Evolutionary conservation across 352 stramenopile genomes (phyloP).

Genomic region (Pythium angustatum): DNA sequence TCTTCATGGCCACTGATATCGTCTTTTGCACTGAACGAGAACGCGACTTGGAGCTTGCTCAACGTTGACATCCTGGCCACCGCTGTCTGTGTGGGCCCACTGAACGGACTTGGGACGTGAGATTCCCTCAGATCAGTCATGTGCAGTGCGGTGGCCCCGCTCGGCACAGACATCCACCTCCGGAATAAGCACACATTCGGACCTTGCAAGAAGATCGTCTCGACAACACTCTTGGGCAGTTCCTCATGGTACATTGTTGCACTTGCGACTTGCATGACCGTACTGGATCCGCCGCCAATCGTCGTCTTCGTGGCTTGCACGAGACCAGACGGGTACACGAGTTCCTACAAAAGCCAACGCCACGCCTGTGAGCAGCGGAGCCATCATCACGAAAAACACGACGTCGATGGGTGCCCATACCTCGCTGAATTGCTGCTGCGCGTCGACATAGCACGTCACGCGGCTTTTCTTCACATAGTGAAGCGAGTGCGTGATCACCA

Average conservation of each 20-base stretch:
- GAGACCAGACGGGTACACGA: slow-evolving; percentile 74
- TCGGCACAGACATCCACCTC: slow-evolving; percentile 36
- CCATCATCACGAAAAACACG: no score
- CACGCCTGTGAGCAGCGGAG: slow-evolving; percentile 7
- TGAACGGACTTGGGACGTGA: slow-evolving; percentile 42
- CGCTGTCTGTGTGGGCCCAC: slow-evolving; percentile 39
- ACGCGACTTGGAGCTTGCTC: slow-evolving; percentile 72
- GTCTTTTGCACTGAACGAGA: slow-evolving; percentile 70
- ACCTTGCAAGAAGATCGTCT: slow-evolving; percentile 60
- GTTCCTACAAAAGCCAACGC: slow-evolving; percentile 34
- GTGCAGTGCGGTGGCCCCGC: slow-evolving; percentile 25
- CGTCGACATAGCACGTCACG: slow-evolving; percentile 74
- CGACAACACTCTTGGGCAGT: slow-evolving; percentile 48
- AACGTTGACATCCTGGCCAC: slow-evolving; percentile 39
- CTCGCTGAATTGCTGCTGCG: slow-evolving; percentile 59
- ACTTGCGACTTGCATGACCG: slow-evolving; percentile 53
- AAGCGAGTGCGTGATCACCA: slow-evolving; percentile 75
- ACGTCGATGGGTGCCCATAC: no score
- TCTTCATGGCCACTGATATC: slow-evolving; percentile 38
- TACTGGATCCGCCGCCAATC: slow-evolving; percentile 51
- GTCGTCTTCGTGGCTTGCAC: slow-evolving; percentile 77
- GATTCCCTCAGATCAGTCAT: slow-evolving; percentile 59
- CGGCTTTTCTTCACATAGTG: slow-evolving; percentile 88
- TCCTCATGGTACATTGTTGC: slow-evolving; percentile 85
- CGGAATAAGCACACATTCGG: slow-evolving; percentile 66